Conservation (phyloP, 148 eudicot genomes). For the Polygonum maritimum region DNA sequence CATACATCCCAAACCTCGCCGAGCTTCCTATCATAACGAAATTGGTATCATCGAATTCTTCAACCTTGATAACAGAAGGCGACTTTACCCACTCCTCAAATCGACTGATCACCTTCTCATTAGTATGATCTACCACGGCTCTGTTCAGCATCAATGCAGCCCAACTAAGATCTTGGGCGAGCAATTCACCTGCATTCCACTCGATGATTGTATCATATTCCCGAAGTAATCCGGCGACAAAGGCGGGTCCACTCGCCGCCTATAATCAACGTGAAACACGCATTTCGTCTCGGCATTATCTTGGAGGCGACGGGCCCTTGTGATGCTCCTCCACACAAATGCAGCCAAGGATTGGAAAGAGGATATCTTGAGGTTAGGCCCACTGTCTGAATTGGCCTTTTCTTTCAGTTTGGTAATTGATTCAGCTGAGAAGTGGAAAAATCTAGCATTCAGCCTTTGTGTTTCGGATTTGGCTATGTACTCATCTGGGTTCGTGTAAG, state of each 20-base stretch:
- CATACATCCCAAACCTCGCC: constrained; percentile 19
- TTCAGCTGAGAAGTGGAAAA: constrained; percentile 19
- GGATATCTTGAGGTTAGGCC: neutral
- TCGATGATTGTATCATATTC: neutral
- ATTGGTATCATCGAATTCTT: neutral
- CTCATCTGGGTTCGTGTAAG: constrained; percentile 13
- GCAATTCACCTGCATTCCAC: neutral
- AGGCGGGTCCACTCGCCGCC: constrained; percentile 1
- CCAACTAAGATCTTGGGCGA: constrained; percentile 12
- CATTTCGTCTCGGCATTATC: neutral
- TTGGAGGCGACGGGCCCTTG: neutral
- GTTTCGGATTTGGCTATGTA: neutral
- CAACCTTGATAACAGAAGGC: constrained; percentile 1
- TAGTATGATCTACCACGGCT: constrained; percentile 13
- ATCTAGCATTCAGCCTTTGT: constrained; percentile 9
- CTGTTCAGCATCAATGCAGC: constrained; percentile 16
- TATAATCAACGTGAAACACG: neutral
- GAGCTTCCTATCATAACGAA: constrained; percentile 22
- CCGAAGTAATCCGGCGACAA: neutral
- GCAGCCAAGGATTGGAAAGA: constrained; percentile 3
- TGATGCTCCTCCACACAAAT: constrained; percentile 5
- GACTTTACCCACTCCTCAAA: constrained; percentile 9
- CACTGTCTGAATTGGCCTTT: constrained; percentile 15
- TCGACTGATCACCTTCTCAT: neutral
- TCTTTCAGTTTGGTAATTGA: constrained; percentile 16